These are phyloP conservation scores for Hemerocallis citrina DNA, from an alignment of 106 monocot genomes.

Conservation along the genomic window DNA sequence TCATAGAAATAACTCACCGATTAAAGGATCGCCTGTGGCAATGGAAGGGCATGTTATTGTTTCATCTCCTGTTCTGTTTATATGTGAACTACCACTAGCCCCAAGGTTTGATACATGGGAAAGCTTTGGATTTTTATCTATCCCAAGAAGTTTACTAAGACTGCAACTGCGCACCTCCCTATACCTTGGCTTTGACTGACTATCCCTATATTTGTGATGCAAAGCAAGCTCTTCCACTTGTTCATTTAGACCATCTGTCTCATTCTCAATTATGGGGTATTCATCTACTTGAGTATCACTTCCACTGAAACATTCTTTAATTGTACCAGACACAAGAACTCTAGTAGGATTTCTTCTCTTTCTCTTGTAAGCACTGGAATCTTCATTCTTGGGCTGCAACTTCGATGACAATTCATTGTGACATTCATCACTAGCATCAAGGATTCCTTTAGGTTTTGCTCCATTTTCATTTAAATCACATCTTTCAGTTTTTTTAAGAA, in stretches of 20 bases:
- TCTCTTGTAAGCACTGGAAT: not conserved
- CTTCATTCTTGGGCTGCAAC: not conserved
- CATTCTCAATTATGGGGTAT: not conserved
- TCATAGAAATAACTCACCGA: conserved; percentile 7
- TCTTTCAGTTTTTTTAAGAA: conserved; percentile 57
- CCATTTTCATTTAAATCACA: conserved; percentile 13
- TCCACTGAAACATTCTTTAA: conserved; percentile 10
- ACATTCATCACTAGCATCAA: not conserved
- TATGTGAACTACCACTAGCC: conserved; percentile 5
- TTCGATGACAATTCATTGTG: conserved; percentile 10
- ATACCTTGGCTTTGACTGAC: conserved; percentile 8
- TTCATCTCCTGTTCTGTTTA: conserved; percentile 5
- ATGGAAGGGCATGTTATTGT: not conserved
- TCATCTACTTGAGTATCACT: conserved; percentile 5
- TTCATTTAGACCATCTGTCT: conserved; percentile 1
- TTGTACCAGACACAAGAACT: not conserved
- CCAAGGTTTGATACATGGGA: not conserved
- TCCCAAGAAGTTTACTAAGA: conserved; percentile 23
- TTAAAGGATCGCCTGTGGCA: not conserved
- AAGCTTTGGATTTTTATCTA: conserved; percentile 6
- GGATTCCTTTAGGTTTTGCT: conserved; percentile 2
- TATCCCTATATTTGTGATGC: not conserved
- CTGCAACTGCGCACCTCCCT: conserved; percentile 30
- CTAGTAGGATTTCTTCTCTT: not conserved
- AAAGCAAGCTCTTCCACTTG: not conserved